A percentile compares a stretch with the other conserved stretches of the same genome.
Evolutionary conservation across 163 green algal species (phyloP).

Genomic region (Scenedesmus sp.): DNA sequence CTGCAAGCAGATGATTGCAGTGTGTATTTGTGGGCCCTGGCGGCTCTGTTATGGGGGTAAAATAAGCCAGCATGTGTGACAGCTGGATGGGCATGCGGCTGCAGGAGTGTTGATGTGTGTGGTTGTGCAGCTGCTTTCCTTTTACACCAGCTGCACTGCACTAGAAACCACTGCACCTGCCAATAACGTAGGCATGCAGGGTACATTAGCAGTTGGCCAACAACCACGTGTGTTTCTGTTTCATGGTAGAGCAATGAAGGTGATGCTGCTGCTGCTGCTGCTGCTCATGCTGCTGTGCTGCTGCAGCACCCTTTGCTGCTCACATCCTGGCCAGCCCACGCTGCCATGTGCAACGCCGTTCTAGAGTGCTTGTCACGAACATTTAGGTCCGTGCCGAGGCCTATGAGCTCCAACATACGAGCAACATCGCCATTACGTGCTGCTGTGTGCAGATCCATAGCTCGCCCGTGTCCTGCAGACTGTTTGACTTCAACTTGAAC

Average conservation of each 20-base stretch:
- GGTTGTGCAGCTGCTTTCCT: too few species aligned
- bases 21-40: background rate
- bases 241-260: background rate
- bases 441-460: slow-evolving; percentile 68
- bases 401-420: slow-evolving; percentile 57
- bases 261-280: background rate
- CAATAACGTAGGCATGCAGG: too few species aligned
- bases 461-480: background rate
- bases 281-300: background rate
- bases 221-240: too few species aligned
- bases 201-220: background rate
- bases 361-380: slow-evolving; percentile 66
- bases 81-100: background rate
- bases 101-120: background rate
- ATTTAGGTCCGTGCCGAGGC: slow-evolving; percentile 52
- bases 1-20: slow-evolving; percentile 26
- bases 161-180: too few species aligned
- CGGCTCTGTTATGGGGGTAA: too few species aligned
- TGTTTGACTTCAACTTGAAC: background rate
- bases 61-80: too few species aligned
- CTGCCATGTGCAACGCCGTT: slow-evolving; percentile 78
- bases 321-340: slow-evolving; percentile 79
- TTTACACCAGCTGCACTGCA: background rate
- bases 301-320: background rate
- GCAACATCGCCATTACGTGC: slow-evolving; percentile 70